Evolutionary conservation across 768 basidiomycete genomes (phyloP).

Genomic region (Mycena indigotica): DNA sequence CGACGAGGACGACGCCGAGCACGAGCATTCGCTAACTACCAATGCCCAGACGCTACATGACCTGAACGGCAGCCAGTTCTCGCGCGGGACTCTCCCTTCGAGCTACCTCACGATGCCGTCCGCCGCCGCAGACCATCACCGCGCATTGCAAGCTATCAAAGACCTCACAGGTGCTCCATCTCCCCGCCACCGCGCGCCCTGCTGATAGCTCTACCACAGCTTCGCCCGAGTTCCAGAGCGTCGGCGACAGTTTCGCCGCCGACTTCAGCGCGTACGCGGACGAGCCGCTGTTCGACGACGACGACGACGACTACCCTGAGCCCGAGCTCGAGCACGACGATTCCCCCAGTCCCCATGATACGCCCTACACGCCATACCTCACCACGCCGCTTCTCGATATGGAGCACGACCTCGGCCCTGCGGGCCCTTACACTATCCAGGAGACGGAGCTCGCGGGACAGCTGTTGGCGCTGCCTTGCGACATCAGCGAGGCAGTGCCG

Average conservation of each 20-base stretch:
- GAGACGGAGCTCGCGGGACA: no score
- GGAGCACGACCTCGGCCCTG: neutral
- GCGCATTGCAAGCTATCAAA: neutral
- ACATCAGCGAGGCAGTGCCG: no score
- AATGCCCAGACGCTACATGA: no score
- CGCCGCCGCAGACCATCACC: neutral
- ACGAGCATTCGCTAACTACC: no score
- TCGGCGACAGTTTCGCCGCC: neutral
- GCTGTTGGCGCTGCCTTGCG: no score
- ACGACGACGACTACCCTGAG: neutral
- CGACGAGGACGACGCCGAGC: no score
- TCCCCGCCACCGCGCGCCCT: neutral
- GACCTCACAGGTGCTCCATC: conserved; percentile 8
- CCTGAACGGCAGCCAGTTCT: no score
- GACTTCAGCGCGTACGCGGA: neutral
- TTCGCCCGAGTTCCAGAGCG: conserved; percentile 17
- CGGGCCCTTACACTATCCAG: no score
- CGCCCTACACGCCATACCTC: neutral
- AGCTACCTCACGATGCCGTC: neutral
- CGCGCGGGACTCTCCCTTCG: no score
- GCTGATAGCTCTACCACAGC: conserved; percentile 11
- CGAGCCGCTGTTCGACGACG: neutral
- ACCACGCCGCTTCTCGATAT: neutral
- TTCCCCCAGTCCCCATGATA: neutral
- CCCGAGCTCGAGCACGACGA: neutral